phyloP scores from a whole-genome alignment of 2,329 filamentous ascomycete species.

The Diaporthe batatas region DNA sequence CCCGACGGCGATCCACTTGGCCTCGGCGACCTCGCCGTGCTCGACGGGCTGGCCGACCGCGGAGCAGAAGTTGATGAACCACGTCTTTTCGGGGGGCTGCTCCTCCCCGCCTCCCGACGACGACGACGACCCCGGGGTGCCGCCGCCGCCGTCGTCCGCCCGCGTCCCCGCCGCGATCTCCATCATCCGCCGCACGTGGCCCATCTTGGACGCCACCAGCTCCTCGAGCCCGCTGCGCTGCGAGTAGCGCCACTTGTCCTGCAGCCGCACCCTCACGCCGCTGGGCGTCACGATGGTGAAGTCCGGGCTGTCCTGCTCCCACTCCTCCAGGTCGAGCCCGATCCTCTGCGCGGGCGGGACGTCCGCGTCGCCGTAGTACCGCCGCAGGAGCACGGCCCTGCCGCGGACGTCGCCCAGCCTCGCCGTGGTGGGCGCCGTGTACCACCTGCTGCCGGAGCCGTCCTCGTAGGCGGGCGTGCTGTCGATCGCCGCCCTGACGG shows the following conservation, averaged over 20 bases:
- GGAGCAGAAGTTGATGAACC: slow-evolving; percentile 60
- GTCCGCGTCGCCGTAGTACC: slow-evolving; percentile 63
- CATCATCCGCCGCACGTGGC: slow-evolving; percentile 54
- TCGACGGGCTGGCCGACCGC: slow-evolving; percentile 55
- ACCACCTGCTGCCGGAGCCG: slow-evolving; percentile 63
- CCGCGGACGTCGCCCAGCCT: slow-evolving; percentile 73
- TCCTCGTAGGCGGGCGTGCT: slow-evolving; percentile 50
- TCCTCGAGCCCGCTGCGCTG: slow-evolving; percentile 53
- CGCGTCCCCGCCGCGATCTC: slow-evolving; percentile 48
- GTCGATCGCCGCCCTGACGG: slow-evolving; percentile 68
- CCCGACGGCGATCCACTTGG: slow-evolving; percentile 60
- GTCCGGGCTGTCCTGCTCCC: slow-evolving; percentile 76
- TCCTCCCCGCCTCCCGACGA: too few species aligned
- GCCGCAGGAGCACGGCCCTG: slow-evolving; percentile 76
- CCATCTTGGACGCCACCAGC: slow-evolving; percentile 56
- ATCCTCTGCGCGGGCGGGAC: slow-evolving; percentile 49
- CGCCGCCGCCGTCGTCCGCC: not conserved
- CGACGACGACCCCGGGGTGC: too few species aligned
- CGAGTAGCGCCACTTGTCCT: slow-evolving; percentile 62
- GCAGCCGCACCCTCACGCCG: slow-evolving; percentile 55
- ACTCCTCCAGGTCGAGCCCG: slow-evolving; percentile 58
- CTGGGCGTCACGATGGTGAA: slow-evolving; percentile 60
- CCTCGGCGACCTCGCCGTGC: slow-evolving; percentile 54
- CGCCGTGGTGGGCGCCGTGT: slow-evolving; percentile 66
- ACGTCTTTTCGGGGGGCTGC: slow-evolving; percentile 43